These are phyloP conservation scores for Ramularia collo-cygni DNA, from an alignment of 2,329 filamentous ascomycete genomes.

Conservation along the genomic window DNA sequence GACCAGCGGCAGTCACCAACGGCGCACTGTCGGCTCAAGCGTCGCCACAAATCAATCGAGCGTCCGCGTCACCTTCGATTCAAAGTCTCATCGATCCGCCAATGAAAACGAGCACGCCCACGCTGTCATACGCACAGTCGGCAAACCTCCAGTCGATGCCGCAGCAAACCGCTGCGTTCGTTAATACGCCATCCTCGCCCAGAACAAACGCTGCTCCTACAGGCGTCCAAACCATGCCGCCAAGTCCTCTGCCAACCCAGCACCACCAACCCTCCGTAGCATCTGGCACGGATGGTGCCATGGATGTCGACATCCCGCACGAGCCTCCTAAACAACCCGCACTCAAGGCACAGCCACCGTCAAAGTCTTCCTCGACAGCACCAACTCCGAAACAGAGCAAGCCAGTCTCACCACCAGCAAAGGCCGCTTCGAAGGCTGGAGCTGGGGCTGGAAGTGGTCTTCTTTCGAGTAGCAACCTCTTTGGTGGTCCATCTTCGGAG, in stretches of 20 bases:
- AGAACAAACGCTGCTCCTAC: constrained; percentile 6
- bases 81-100: constrained; percentile 79
- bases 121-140: constrained; percentile 18
- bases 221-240: constrained; percentile 8
- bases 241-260: constrained; percentile 1
- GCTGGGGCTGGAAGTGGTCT: constrained; percentile 58
- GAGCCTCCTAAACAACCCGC: constrained; percentile 12
- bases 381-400: constrained; percentile 34
- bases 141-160: constrained; percentile 16
- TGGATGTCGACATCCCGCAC: constrained; percentile 27
- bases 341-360: constrained; percentile 15
- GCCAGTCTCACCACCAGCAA: constrained; percentile 45
- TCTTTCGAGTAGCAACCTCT: constrained; percentile 55
- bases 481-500: constrained; percentile 46
- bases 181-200: neutral
- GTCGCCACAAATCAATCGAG: constrained; percentile 52
- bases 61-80: constrained; percentile 87
- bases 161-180: constrained; percentile 7
- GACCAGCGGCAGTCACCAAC: constrained; percentile 16
- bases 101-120: constrained; percentile 15
- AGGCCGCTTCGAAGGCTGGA: constrained; percentile 28
- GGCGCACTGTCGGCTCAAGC: constrained; percentile 29
- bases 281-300: constrained; percentile 22
- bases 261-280: constrained; percentile 4
- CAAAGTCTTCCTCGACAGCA: constrained; percentile 23